A percentile compares a stretch with the other conserved stretches of the same genome.
Evolutionary conservation across 441 rosid species (phyloP).

Genomic region (Erodium texanum): DNA sequence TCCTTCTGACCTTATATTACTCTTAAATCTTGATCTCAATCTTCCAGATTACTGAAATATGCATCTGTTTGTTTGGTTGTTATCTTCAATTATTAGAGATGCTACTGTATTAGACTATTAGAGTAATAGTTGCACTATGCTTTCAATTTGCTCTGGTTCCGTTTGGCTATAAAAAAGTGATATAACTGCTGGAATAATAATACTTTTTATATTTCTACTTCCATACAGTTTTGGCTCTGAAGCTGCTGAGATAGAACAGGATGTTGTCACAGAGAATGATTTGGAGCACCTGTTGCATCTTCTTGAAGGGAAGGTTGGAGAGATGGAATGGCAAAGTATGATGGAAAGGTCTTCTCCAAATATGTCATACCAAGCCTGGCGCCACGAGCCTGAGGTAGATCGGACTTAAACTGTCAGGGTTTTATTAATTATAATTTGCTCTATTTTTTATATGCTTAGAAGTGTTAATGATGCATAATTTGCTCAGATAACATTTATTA

Average conservation of each 20-base stretch:
- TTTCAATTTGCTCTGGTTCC: neutral
- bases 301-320: constrained; percentile 57
- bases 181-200: constrained; percentile 5
- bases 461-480: neutral
- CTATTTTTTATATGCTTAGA: neutral
- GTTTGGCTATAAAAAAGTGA: neutral
- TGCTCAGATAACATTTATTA: neutral
- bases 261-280: constrained; percentile 62
- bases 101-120: neutral
- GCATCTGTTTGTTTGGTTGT: neutral
- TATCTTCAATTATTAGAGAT: neutral
- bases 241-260: constrained; percentile 29
- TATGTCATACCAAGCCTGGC: constrained; percentile 82
- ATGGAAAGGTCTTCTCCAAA: constrained; percentile 75
- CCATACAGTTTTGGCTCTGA: constrained; percentile 22
- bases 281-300: constrained; percentile 62
- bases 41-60: neutral
- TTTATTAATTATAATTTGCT: neutral
- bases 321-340: constrained; percentile 73
- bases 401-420: constrained; percentile 8
- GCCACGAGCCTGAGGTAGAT: constrained; percentile 72
- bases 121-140: neutral
- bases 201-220: neutral
- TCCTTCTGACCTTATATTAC: neutral
- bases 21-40: neutral